A percentile compares a stretch with the other conserved stretches of the same genome.
phyloP scores from a whole-genome alignment of 306 rosid species.

The Rosa rugosa region DNA sequence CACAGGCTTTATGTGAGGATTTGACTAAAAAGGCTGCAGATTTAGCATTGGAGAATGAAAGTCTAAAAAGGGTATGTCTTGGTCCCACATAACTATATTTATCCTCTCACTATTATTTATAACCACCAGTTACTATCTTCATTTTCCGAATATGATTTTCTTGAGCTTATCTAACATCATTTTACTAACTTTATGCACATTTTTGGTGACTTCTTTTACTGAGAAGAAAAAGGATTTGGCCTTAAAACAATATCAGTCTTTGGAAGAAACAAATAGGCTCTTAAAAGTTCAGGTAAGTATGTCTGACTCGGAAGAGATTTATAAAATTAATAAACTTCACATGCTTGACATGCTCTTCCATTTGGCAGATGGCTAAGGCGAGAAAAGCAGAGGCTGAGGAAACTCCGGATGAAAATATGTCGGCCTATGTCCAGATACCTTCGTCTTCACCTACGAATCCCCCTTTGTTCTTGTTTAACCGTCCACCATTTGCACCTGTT shows the following conservation, averaged over 20 bases:
- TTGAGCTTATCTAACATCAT: conserved; percentile 20
- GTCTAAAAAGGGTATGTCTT: conserved; percentile 61
- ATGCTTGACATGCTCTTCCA: conserved; percentile 27
- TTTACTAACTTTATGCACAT: conserved; percentile 20
- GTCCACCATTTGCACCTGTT: conserved; percentile 52
- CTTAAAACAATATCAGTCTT: conserved; percentile 63
- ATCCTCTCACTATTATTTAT: not conserved
- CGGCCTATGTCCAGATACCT: conserved; percentile 41
- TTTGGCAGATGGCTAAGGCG: conserved; percentile 61
- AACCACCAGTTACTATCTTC: not conserved
- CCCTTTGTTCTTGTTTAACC: conserved; percentile 61
- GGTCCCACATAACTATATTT: conserved; percentile 3
- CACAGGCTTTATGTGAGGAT: conserved; percentile 89
- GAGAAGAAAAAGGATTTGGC: conserved; percentile 78
- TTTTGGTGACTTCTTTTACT: conserved; percentile 28
- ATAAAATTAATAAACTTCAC: not conserved
- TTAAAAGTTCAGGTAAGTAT: conserved; percentile 71
- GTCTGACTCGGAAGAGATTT: conserved; percentile 23
- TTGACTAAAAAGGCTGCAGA: conserved; percentile 74
- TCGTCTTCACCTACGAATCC: conserved; percentile 42
- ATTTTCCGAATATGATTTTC: not conserved
- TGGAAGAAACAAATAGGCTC: conserved; percentile 74
- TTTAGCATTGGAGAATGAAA: conserved; percentile 71
- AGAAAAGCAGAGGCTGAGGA: conserved; percentile 46
- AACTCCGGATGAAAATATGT: conserved; percentile 35